These are phyloP conservation scores for Scenedesmus sp. DNA, from an alignment of 163 green algal species.

Conservation along the genomic window DNA sequence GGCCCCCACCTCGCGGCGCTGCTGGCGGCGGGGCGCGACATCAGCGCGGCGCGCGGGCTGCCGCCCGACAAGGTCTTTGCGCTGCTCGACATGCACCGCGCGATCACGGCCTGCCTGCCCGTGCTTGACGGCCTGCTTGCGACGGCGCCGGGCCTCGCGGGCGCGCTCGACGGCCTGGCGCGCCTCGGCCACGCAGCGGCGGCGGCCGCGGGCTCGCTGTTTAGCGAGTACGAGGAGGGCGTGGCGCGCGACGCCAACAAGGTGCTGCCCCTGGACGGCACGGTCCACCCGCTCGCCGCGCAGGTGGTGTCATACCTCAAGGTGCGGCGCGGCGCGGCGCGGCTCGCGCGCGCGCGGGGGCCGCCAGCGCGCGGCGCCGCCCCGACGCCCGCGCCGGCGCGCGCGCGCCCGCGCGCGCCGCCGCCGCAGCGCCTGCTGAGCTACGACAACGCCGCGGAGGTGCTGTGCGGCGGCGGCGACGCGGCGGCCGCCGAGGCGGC, in stretches of 20 bases:
- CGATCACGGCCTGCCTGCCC: conserved; percentile 46
- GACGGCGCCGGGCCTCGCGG: background rate
- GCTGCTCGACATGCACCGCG: conserved; percentile 76
- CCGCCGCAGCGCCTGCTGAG: conserved; percentile 57
- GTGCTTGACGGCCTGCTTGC: conserved; percentile 39
- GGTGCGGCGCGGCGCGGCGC: conserved; percentile 36
- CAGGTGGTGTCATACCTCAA: conserved; percentile 71
- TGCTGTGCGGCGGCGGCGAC: conserved; percentile 59
- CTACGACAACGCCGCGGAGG: conserved; percentile 49
- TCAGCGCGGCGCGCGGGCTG: conserved; percentile 3
- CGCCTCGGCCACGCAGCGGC: conserved; percentile 31
- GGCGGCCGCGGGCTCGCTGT: conserved; percentile 47
- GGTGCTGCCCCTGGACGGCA: conserved; percentile 71
- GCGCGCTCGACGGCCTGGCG: conserved; percentile 46
- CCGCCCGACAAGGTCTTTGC: conserved; percentile 58
- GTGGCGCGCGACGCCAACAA: conserved; percentile 55
- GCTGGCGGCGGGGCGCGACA: conserved; percentile 11
- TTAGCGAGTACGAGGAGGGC: conserved; percentile 61
- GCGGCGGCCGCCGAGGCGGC: background rate
- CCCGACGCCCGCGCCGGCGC: too few relatives aligned
- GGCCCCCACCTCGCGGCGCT: background rate
- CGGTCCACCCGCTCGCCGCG: conserved; percentile 77
- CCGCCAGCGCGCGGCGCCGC: too few relatives aligned
- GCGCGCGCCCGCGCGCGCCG: too few relatives aligned
- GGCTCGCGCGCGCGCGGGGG: too few relatives aligned